A percentile compares a stretch with the other conserved stretches of the same genome.
These are phyloP conservation scores for Leishmania aethiopica DNA, from an alignment of 208 protist species.

Conservation along the genomic window DNA sequence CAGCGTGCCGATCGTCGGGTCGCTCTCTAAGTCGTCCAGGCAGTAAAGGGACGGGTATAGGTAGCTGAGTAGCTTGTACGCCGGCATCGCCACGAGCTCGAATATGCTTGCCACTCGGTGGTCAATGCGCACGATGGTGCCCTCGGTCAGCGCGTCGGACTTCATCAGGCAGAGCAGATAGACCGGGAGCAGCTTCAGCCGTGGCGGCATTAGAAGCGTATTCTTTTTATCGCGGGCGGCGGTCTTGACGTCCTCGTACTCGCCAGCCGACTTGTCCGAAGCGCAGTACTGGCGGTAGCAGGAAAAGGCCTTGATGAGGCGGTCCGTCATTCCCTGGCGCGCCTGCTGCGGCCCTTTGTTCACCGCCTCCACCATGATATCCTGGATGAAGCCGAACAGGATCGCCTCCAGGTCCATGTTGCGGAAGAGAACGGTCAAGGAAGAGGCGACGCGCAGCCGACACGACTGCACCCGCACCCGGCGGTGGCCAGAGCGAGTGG, in stretches of 20 bases:
- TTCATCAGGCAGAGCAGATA: constrained; percentile 88
- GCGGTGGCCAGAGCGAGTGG: constrained; percentile 81
- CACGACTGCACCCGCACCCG: constrained; percentile 91
- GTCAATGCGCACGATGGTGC: constrained; percentile 79
- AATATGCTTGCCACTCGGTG: constrained; percentile 76
- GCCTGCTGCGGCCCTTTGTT: constrained; percentile 81
- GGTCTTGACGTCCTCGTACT: constrained; percentile 21
- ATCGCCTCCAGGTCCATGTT: constrained; percentile 84
- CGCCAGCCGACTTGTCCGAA: constrained; percentile 20
- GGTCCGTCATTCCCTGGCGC: constrained; percentile 48
- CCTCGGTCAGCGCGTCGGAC: constrained; percentile 75
- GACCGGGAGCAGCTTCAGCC: constrained; percentile 92
- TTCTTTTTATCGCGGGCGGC: constrained; percentile 27
- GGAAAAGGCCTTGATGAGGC: constrained; percentile 70
- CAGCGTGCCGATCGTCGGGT: constrained; percentile 46
- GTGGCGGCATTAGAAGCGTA: constrained; percentile 92
- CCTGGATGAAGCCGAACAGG: constrained; percentile 63
- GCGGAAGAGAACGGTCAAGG: constrained; percentile 67
- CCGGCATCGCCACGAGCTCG: constrained; percentile 72
- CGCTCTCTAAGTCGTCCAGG: constrained; percentile 53
- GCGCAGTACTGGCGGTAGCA: constrained; percentile 84
- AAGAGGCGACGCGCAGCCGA: constrained; percentile 56
- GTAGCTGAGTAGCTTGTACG: constrained; percentile 70
- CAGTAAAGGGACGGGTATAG: constrained; percentile 88
- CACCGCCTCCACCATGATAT: constrained; percentile 57